phyloP scores from a whole-genome alignment of 2,329 filamentous ascomycete species.

The Diaporthe eres region DNA sequence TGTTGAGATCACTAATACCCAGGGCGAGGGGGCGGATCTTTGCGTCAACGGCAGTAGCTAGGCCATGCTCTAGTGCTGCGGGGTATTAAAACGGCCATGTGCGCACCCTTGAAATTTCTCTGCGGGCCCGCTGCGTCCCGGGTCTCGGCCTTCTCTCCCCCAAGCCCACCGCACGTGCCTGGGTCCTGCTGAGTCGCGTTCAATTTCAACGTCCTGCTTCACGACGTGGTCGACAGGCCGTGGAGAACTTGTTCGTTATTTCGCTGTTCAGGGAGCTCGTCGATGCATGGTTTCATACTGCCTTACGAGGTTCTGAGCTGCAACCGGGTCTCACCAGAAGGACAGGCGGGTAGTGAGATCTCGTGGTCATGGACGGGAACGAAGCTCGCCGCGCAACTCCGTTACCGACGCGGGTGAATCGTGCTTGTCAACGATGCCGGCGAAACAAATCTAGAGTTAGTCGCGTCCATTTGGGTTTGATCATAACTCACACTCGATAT shows the following conservation, averaged over 20 bases:
- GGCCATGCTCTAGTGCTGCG: neutral
- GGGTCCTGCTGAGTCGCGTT: neutral
- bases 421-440: neutral
- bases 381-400: neutral
- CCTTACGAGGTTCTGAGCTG: too few species aligned
- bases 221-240: neutral
- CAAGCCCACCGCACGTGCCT: neutral
- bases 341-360: neutral
- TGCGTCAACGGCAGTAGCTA: too few species aligned
- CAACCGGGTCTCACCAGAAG: too few species aligned
- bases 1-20: too few species aligned
- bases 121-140: neutral
- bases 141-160: neutral
- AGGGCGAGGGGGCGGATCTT: too few species aligned
- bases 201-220: neutral
- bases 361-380: neutral
- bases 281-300: too few species aligned
- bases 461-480: neutral
- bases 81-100: neutral
- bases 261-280: neutral
- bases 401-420: neutral
- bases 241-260: neutral
- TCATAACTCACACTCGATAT: neutral
- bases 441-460: neutral
- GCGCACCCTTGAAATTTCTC: neutral